Conservation (phyloP, 2,329 filamentous ascomycete genomes). For the Ilyonectria sp. region DNA sequence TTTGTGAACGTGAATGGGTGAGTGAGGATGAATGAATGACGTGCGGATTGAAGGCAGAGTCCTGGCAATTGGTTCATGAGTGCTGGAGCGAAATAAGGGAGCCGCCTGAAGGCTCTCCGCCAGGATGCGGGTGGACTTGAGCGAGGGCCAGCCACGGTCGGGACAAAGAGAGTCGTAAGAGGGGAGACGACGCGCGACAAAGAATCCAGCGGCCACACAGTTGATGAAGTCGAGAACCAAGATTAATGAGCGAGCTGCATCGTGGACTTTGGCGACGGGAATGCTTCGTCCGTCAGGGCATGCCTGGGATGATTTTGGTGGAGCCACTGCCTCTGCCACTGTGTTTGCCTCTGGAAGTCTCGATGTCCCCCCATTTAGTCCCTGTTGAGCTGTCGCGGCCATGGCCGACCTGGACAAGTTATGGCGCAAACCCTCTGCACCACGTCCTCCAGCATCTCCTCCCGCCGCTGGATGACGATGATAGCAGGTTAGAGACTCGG, state of each 20-base stretch:
- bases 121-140: conserved; percentile 28
- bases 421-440: conserved; percentile 44
- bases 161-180: conserved; percentile 41
- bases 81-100: conserved; percentile 30
- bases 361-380: conserved; percentile 44
- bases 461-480: conserved; percentile 39
- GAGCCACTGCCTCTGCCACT: conserved; percentile 38
- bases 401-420: conserved; percentile 40
- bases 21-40: conserved; percentile 14
- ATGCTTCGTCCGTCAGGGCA: conserved; percentile 38
- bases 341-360: conserved; percentile 26
- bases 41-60: conserved; percentile 8
- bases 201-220: conserved; percentile 29
- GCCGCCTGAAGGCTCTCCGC: conserved; percentile 11
- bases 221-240: conserved; percentile 28
- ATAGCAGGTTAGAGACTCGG: conserved; percentile 40
- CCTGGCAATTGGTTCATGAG: conserved; percentile 22
- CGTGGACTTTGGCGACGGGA: conserved; percentile 35
- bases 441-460: conserved; percentile 34
- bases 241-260: conserved; percentile 42
- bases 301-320: conserved; percentile 40
- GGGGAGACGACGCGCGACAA: conserved; percentile 38
- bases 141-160: conserved; percentile 35
- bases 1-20: conserved; percentile 1
- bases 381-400: conserved; percentile 43